phyloP scores from a whole-genome alignment of 495 filamentous ascomycete genomes.

The Penicillium robsamsonii region DNA sequence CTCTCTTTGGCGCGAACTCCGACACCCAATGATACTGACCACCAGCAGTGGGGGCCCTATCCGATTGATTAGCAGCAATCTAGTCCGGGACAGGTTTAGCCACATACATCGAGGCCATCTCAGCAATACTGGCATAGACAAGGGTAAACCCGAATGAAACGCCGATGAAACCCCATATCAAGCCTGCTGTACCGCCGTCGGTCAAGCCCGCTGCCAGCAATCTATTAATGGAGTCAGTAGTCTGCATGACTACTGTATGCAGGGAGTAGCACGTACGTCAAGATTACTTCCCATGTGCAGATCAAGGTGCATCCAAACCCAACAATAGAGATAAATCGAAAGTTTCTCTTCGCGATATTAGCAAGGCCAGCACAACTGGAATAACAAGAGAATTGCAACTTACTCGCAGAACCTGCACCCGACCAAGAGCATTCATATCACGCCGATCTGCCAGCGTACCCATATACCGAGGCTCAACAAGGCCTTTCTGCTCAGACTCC shows the following conservation, averaged over 20 bases:
- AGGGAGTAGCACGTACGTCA: conserved; percentile 34
- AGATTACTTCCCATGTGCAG: conserved; percentile 47
- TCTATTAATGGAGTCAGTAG: conserved; percentile 23
- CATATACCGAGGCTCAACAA: conserved; percentile 40
- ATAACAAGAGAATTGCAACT: conserved; percentile 4
- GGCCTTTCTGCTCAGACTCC: conserved; percentile 28
- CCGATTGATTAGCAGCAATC: background rate
- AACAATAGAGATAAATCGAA: conserved; percentile 48
- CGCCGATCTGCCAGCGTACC: conserved; percentile 38
- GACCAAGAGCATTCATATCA: conserved; percentile 46
- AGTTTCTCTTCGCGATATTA: conserved; percentile 43
- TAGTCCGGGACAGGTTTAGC: background rate
- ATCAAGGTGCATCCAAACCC: conserved; percentile 48
- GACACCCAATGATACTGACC: conserved; percentile 61
- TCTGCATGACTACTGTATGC: background rate
- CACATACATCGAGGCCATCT: conserved; percentile 57
- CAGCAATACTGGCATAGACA: conserved; percentile 52
- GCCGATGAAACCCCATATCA: conserved; percentile 56
- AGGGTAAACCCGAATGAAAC: conserved; percentile 46
- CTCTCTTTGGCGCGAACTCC: conserved; percentile 53
- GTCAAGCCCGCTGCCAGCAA: conserved; percentile 45
- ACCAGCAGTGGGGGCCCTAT: conserved; percentile 48
- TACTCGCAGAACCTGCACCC: conserved; percentile 46
- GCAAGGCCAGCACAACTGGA: background rate
- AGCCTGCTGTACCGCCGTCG: conserved; percentile 55